phyloP scores from a whole-genome alignment of 2,329 filamentous ascomycete genomes.

The Mycocentrospora acerina region DNA sequence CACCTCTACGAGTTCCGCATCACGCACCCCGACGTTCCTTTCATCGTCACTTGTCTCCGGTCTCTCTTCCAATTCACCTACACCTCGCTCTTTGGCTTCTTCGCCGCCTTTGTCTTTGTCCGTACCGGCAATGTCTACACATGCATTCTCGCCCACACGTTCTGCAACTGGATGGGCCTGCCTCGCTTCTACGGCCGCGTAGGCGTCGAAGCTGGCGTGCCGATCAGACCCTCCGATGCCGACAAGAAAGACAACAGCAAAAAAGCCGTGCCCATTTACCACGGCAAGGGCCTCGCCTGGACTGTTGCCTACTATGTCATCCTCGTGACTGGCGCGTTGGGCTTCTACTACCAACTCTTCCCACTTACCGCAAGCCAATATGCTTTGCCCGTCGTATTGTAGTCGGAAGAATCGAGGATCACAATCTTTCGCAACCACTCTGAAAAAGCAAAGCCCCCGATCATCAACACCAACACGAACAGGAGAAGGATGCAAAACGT shows the following conservation, averaged over 20 bases:
- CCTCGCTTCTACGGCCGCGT: conserved; percentile 83
- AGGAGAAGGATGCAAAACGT: not conserved
- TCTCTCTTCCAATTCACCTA: conserved; percentile 84
- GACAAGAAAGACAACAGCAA: conserved; percentile 43
- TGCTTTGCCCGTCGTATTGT: conserved; percentile 44
- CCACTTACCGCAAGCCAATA: conserved; percentile 66
- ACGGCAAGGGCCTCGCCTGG: conserved; percentile 57
- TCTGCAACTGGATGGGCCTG: conserved; percentile 91
- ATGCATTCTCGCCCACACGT: conserved; percentile 75
- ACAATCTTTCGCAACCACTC: too few relatives aligned
- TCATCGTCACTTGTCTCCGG: conserved; percentile 64
- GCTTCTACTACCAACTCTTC: conserved; percentile 73
- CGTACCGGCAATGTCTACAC: conserved; percentile 80
- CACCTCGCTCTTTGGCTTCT: conserved; percentile 91
- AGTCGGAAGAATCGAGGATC: conserved; percentile 3
- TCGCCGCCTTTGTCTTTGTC: conserved; percentile 84
- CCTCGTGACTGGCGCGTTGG: conserved; percentile 68
- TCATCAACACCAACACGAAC: not conserved
- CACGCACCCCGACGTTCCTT: conserved; percentile 70
- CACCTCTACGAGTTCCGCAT: conserved; percentile 94
- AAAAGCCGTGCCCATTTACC: conserved; percentile 23
- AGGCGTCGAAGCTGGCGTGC: conserved; percentile 51
- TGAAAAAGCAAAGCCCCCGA: not conserved
- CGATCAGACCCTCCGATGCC: conserved; percentile 38
- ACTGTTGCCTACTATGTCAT: conserved; percentile 78